Percentiles rank a stretch among this genome's conserved stretches.
phyloP scores from a whole-genome alignment of 768 basidiomycete species.

The Agaricus bisporus region DNA sequence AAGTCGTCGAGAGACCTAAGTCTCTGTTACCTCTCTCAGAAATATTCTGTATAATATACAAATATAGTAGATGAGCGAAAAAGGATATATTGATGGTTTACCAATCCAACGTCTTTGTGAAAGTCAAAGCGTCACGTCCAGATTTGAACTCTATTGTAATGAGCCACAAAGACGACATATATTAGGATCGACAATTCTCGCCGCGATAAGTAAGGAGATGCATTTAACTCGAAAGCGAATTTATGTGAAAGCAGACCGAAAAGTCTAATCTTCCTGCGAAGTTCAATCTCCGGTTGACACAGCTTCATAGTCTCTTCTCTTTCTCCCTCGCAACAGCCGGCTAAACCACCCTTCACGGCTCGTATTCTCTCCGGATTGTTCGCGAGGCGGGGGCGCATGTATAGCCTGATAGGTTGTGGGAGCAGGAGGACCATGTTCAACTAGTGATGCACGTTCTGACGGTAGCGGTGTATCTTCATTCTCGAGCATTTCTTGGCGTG shows the following conservation, averaged over 20 bases:
- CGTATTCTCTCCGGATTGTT: not conserved
- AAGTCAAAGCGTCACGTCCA: no score
- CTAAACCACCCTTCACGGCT: slow-evolving; percentile 33
- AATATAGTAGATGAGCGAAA: no score
- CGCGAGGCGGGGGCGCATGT: not conserved
- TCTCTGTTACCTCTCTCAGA: no score
- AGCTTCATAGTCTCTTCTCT: slow-evolving; percentile 33
- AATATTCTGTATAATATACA: no score
- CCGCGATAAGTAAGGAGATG: not conserved
- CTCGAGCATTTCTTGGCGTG: slow-evolving; percentile 56
- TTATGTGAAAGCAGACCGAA: not conserved
- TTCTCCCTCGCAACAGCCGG: slow-evolving; percentile 37
- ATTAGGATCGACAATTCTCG: not conserved
- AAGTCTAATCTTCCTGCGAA: not conserved
- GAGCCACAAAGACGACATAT: not conserved
- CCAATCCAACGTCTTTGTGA: no score
- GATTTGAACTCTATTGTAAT: no score
- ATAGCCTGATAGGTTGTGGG: slow-evolving; percentile 27
- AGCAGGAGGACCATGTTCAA: not conserved
- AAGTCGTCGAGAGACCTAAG: no score
- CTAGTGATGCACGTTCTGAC: slow-evolving; percentile 19
- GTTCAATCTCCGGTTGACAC: slow-evolving; percentile 25
- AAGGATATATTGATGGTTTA: no score
- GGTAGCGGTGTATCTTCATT: slow-evolving; percentile 48
- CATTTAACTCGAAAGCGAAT: not conserved